Evolutionary conservation across 495 filamentous ascomycete genomes (phyloP).

Genomic region (Trichoderma orchidacearum): DNA sequence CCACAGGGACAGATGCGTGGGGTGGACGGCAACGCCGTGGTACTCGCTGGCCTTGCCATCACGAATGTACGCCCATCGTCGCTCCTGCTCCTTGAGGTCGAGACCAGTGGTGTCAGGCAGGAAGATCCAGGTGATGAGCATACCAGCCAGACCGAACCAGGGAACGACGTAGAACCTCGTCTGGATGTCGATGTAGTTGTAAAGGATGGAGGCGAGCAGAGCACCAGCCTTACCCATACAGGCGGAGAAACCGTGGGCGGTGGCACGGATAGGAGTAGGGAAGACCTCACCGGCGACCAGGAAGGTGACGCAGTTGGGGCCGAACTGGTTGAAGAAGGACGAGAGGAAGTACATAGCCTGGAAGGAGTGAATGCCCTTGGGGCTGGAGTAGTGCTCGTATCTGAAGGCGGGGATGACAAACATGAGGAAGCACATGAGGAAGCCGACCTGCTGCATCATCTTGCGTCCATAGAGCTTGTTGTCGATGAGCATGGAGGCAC

Average conservation of each 20-base stretch:
- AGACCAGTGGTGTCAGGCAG: slow-evolving; percentile 87
- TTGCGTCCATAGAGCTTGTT: slow-evolving; percentile 88
- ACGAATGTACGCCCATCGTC: slow-evolving; percentile 70
- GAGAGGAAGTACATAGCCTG: slow-evolving; percentile 88
- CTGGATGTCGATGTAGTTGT: slow-evolving; percentile 73
- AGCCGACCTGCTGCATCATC: slow-evolving; percentile 83
- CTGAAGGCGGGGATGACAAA: slow-evolving; percentile 78
- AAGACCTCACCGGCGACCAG: slow-evolving; percentile 83
- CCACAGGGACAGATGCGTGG: slow-evolving; percentile 70
- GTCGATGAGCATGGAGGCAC: slow-evolving; percentile 66
- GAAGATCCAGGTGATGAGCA: slow-evolving; percentile 64
- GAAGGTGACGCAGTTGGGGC: slow-evolving; percentile 86
- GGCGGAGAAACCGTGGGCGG: slow-evolving; percentile 80
- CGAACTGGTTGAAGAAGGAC: slow-evolving; percentile 94
- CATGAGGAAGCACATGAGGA: slow-evolving; percentile 74
- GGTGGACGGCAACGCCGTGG: slow-evolving; percentile 78
- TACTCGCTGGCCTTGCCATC: slow-evolving; percentile 62
- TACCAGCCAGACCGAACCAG: slow-evolving; percentile 80
- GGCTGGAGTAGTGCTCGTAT: slow-evolving; percentile 60
- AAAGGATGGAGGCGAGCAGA: slow-evolving; percentile 67
- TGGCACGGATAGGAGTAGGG: slow-evolving; percentile 79
- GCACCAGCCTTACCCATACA: slow-evolving; percentile 75
- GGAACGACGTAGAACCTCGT: slow-evolving; percentile 77
- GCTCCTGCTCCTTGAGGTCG: slow-evolving; percentile 88
- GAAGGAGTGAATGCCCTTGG: slow-evolving; percentile 58